Percentiles rank a stretch among this genome's conserved stretches.
phyloP scores from a whole-genome alignment of 148 eudicot genomes.

The Dysphania ambrosioides region DNA sequence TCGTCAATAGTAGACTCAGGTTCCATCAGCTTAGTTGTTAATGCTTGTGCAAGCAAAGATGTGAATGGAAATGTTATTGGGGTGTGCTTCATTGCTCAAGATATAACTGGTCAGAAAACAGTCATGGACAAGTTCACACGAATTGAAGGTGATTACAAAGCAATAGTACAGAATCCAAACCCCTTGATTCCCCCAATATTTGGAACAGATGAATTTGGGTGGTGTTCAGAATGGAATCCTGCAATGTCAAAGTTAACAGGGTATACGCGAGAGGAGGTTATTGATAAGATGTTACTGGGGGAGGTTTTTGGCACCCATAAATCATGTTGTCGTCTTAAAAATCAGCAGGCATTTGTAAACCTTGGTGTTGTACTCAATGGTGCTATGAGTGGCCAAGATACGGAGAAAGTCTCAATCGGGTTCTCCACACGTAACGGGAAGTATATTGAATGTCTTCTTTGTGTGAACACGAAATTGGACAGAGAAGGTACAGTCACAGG shows the following conservation, averaged over 20 bases:
- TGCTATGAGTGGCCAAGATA: constrained; percentile 63
- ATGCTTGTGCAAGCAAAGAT: constrained; percentile 83
- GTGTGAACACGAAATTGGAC: constrained; percentile 67
- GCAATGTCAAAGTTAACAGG: constrained; percentile 79
- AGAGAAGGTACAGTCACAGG: constrained; percentile 71
- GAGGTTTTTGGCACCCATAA: constrained; percentile 71
- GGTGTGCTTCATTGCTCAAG: constrained; percentile 84
- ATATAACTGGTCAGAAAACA: constrained; percentile 68
- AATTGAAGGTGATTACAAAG: constrained; percentile 88
- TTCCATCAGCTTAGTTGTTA: constrained; percentile 72
- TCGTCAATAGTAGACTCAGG: constrained; percentile 44
- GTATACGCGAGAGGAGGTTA: constrained; percentile 53
- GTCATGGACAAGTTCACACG: constrained; percentile 94
- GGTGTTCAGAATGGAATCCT: constrained; percentile 94
- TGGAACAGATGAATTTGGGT: constrained; percentile 82
- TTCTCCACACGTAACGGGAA: constrained; percentile 63
- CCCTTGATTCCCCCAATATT: constrained; percentile 92
- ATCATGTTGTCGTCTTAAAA: constrained; percentile 69
- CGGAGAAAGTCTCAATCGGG: constrained; percentile 71
- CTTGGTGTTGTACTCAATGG: constrained; percentile 62
- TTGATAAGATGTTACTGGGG: constrained; percentile 81
- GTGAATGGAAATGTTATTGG: constrained; percentile 63
- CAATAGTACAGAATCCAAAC: constrained; percentile 82
- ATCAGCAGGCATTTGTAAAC: constrained; percentile 71
- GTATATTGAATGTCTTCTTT: constrained; percentile 68